phyloP scores from a whole-genome alignment of 257 asterid species.

The Petrea volubilis region DNA sequence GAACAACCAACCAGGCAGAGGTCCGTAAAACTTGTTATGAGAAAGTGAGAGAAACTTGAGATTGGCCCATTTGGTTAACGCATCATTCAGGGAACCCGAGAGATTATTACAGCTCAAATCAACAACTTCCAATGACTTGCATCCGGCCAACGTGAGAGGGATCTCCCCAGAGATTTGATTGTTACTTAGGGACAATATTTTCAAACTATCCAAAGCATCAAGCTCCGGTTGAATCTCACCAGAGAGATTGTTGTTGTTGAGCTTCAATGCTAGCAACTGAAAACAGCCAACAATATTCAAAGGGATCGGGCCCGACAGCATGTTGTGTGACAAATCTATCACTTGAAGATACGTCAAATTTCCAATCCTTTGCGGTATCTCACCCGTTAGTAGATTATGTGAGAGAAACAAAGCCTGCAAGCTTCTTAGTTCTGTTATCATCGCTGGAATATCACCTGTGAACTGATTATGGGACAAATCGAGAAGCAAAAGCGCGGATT shows the following conservation, averaged over 20 bases:
- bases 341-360: slow-evolving; percentile 88
- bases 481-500: slow-evolving; percentile 63
- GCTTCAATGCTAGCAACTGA: slow-evolving; percentile 69
- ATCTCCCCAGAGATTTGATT: slow-evolving; percentile 87
- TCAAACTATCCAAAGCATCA: slow-evolving; percentile 88
- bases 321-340: slow-evolving; percentile 81
- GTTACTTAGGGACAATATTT: slow-evolving; percentile 65
- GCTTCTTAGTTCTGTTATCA: slow-evolving; percentile 71
- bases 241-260: slow-evolving; percentile 79
- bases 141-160: slow-evolving; percentile 93
- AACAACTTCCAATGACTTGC: slow-evolving; percentile 90
- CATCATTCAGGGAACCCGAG: slow-evolving; percentile 75
- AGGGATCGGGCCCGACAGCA: slow-evolving; percentile 72
- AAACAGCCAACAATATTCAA: slow-evolving; percentile 90
- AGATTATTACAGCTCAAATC: slow-evolving; percentile 81
- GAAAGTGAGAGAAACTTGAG: slow-evolving; percentile 80
- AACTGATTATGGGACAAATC: slow-evolving; percentile 78
- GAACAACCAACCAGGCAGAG: slow-evolving; percentile 81
- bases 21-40: slow-evolving; percentile 65
- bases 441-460: slow-evolving; percentile 63
- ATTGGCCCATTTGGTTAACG: slow-evolving; percentile 81
- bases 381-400: slow-evolving; percentile 67
- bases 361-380: slow-evolving; percentile 84
- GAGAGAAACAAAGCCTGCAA: slow-evolving; percentile 88
- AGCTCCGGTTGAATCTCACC: slow-evolving; percentile 97